Evolutionary conservation across 768 basidiomycete genomes (phyloP), one percentile per base, ranked within the genome.

Genomic region (Piloderma croceum): DNA sequence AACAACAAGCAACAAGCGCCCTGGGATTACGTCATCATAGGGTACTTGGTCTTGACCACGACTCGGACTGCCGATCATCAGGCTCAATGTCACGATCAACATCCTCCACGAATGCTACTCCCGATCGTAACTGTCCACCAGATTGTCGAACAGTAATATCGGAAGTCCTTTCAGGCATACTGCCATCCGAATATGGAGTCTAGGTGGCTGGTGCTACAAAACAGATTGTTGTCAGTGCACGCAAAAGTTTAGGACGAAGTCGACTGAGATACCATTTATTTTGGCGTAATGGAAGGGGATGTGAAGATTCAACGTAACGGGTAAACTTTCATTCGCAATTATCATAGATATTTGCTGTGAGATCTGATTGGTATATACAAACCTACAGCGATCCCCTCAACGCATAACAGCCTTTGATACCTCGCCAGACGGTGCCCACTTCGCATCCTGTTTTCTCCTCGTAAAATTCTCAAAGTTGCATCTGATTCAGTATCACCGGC

Each of bases 201-300:
- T 83, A 54, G 90, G 84, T 84, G 59, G 88, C 2, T 88, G 85
- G 3, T 81, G 79, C 54, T 89, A 89, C 63, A 69, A 73, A 42
- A 33, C 57, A 1, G 68, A 66, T 3, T 63, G 54, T 24, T 47
- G 61, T 60, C 18, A 47, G 71, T 83, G 1, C 86, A 90, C 52
- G 77, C 79, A 0, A 82, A 79, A 60, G 67, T 83, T 18, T 62
- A 79, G 21, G 73, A 79, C 47, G 73, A 76, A n/a, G 59, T 59
- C 10, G 69, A 81, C 44, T 62, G 75, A 6, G 63, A 74, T 51
- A 59, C 68, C 2, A 67, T 83, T 4, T 57, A 60, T 11, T 59
- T 81, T 5, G 63, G 58, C 3, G 49, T 69, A 1, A 50, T 66
- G 15, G 75, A 73, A n/a, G 76, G 71, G 3, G 62, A 79, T 33